Conservation (phyloP, 768 basidiomycete species). For the Boletus edulis region DNA sequence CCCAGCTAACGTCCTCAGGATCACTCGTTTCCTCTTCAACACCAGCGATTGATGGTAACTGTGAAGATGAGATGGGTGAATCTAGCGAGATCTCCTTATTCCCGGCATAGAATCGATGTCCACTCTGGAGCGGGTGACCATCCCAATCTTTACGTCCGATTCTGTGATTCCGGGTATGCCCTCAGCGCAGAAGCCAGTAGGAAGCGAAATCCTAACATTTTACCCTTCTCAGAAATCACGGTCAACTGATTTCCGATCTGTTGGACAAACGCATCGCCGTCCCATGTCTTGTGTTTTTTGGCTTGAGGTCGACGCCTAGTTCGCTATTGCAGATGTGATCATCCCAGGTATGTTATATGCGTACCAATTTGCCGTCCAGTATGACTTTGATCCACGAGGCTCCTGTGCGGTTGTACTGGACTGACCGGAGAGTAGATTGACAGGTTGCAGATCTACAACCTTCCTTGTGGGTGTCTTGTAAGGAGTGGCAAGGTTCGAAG, state of each 20-base stretch:
- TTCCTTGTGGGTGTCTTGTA: conserved; percentile 28
- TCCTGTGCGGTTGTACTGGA: conserved; percentile 6
- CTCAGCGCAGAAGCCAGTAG: conserved; percentile 5
- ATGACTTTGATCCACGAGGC: conserved; percentile 27
- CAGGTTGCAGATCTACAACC: conserved; percentile 40
- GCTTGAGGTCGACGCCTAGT: conserved; percentile 67
- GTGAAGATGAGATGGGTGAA: conserved; percentile 43
- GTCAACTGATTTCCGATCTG: conserved; percentile 48
- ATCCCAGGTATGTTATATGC: conserved; percentile 11
- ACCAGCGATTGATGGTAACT: conserved; percentile 48
- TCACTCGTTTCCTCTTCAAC: conserved; percentile 28
- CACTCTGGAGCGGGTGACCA: conserved; percentile 43
- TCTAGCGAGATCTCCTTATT: conserved; percentile 66
- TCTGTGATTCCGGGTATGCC: conserved; percentile 32
- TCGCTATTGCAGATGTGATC: conserved; percentile 1
- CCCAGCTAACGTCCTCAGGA: conserved; percentile 13
- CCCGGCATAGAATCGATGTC: conserved; percentile 44
- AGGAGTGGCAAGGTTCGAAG: conserved; percentile 20
- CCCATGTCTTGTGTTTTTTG: conserved; percentile 87
- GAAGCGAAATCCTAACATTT: conserved; percentile 44
- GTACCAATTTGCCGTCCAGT: conserved; percentile 74
- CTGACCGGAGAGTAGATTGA: conserved; percentile 32
- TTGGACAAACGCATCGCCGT: conserved; percentile 69
- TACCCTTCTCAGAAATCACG: conserved; percentile 69
- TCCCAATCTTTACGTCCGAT: conserved; percentile 65